Conservation (phyloP, 371 early-diverging fungal genomes). For the Thermomucor indicae-seudaticae region DNA sequence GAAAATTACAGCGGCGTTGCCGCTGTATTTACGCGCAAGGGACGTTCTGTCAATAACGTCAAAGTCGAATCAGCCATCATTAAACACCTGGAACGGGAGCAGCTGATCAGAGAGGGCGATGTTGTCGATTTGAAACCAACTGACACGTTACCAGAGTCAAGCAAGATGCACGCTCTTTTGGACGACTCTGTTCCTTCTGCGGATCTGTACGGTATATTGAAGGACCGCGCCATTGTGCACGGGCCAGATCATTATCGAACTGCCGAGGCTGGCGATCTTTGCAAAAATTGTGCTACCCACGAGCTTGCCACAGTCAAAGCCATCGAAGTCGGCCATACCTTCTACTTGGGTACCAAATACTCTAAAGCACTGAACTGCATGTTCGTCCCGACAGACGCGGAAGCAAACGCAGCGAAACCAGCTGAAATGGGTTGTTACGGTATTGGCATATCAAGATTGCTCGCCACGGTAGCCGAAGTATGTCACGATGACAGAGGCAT, state of each 20-base stretch:
- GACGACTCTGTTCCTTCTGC: conserved; percentile 18
- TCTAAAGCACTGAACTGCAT: conserved; percentile 65
- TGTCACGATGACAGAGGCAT: conserved; percentile 65
- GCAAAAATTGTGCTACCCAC: conserved; percentile 49
- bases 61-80: conserved; percentile 27
- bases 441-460: conserved; percentile 76
- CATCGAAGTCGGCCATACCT: conserved; percentile 90
- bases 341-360: conserved; percentile 87
- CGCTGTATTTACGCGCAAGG: conserved; percentile 16
- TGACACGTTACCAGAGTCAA: neutral
- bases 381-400: conserved; percentile 23
- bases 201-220: neutral
- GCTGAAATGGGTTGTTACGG: conserved; percentile 94
- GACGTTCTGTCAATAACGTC: conserved; percentile 22
- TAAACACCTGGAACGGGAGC: conserved; percentile 14
- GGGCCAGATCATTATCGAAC: conserved; percentile 50
- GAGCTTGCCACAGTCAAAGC: conserved; percentile 53
- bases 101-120: conserved; percentile 10
- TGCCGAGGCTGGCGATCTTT: conserved; percentile 60
- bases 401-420: conserved; percentile 24
- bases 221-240: conserved; percentile 9
- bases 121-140: conserved; percentile 10
- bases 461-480: conserved; percentile 77
- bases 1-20: conserved; percentile 9
- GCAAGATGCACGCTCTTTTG: conserved; percentile 18